Conservation (phyloP, 2,329 filamentous ascomycete species). For the Biscogniauxia sp. region DNA sequence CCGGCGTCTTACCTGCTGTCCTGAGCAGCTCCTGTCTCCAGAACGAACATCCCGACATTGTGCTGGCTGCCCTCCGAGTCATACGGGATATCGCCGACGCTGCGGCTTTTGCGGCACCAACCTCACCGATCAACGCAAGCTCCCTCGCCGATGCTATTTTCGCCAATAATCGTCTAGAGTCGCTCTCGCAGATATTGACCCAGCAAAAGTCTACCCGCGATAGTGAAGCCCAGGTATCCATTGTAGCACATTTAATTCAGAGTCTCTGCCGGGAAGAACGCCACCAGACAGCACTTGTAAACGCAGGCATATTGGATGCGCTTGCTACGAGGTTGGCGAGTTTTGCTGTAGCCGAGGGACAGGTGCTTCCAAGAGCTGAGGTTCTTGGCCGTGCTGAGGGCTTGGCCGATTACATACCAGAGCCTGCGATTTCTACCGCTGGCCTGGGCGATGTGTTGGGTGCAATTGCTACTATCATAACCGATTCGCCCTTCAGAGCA, state of each 20-base stretch:
- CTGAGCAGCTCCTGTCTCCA: constrained; percentile 66
- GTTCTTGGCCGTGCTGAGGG: constrained; percentile 52
- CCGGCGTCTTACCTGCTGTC: constrained; percentile 66
- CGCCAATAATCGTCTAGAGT: constrained; percentile 56
- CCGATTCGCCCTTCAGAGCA: constrained; percentile 75
- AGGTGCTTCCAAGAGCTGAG: constrained; percentile 66
- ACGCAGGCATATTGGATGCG: constrained; percentile 72
- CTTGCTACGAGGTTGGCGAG: constrained; percentile 71
- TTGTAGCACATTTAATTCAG: constrained; percentile 56
- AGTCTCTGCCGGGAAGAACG: constrained; percentile 64
- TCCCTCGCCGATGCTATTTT: constrained; percentile 66
- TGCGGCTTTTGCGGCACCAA: constrained; percentile 52
- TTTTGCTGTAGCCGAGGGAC: constrained; percentile 65
- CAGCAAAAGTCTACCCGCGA: constrained; percentile 51
- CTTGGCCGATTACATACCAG: constrained; percentile 56
- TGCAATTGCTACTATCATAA: constrained; percentile 73
- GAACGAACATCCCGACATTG: constrained; percentile 62
- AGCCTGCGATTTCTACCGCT: constrained; percentile 56
- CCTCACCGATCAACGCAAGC: constrained; percentile 45
- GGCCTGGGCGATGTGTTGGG: constrained; percentile 70
- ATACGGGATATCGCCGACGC: constrained; percentile 71
- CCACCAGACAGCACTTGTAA: constrained; percentile 70
- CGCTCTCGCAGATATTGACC: constrained; percentile 64
- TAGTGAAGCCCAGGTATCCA: constrained; percentile 59
- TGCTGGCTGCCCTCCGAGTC: constrained; percentile 71